Base-by-base conservation (phyloP, 2,329 filamentous ascomycete genomes). In the Colletotrichum paranaense region DNA sequence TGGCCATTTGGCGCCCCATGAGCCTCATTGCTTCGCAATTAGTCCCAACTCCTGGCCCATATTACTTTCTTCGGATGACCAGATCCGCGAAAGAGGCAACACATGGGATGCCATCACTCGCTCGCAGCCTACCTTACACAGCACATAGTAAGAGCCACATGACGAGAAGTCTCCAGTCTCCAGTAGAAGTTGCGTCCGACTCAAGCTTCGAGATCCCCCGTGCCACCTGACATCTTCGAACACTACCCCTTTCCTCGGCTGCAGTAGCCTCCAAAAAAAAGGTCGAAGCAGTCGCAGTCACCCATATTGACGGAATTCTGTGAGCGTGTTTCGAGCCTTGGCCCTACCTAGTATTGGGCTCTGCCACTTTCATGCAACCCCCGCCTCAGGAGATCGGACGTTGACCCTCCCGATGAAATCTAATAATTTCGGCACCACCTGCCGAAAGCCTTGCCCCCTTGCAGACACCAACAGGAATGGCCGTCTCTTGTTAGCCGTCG, bases 241-340 rank as follows among this genome's bases (percentile, higher is more conserved):
- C 19, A 7, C 16, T 16, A 19, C 6, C 46, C 22, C 49, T 38
- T 55, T 24, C 9, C 24, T 57, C 52, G 16, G 19, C 9, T 46
- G 24, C 4, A 8, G 38, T 57, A 7, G 16, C 52, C 53, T 16
- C n/a, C 11, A n/a, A 22, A 46, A n/a, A 22, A 46, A 5, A 11
- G 42, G 42, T 49, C 7, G 42, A 24, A 35, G 8, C n/a, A 22
- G 62, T 55, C 28, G n/a, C 46, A 49, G 14, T 32, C 62, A 35
- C 49, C 52, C 59, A 49, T 4, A 19, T 12, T 14, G 22, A 24
- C 9, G 46, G 35, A 49, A 52, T 64, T 26, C 62, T 55, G 24
- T 65, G 71, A 71, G 67, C 67, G 55, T 32, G 71, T 73, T 73
- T 73, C 67, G 67, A 55, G 66, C 60, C 35, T 60, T 64, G 55